phyloP scores from a whole-genome alignment of 495 filamentous ascomycete species.

The Hypoxylon subgilvum region DNA sequence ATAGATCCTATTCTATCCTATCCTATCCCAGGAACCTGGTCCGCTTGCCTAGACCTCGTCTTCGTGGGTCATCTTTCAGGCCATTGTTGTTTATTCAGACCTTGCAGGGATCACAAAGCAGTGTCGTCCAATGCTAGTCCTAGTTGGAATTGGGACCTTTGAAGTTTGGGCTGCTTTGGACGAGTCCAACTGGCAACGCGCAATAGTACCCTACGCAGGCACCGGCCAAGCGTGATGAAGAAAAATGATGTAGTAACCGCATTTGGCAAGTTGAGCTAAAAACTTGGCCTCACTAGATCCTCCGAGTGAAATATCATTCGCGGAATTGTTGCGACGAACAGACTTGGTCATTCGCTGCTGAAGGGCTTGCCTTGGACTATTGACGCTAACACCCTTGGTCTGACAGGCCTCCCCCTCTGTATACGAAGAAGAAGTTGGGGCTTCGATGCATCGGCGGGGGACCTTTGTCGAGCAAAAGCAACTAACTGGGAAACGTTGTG shows the following conservation, averaged over 20 bases:
- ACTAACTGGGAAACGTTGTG: neutral
- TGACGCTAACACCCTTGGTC: constrained; percentile 22
- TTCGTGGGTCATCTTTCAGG: constrained; percentile 12
- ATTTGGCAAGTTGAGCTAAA: constrained; percentile 25
- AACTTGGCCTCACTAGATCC: constrained; percentile 20
- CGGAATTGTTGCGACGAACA: constrained; percentile 4
- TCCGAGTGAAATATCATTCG: constrained; percentile 26
- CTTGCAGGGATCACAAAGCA: constrained; percentile 24
- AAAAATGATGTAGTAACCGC: constrained; percentile 8
- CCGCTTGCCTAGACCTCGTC: constrained; percentile 21
- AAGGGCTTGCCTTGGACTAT: constrained; percentile 20
- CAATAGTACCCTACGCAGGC: constrained; percentile 28
- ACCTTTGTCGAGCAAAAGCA: constrained; percentile 2
- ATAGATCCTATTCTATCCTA: too few species aligned
- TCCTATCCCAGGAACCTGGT: constrained; percentile 24
- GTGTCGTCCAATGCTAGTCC: constrained; percentile 18
- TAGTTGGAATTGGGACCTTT: constrained; percentile 18
- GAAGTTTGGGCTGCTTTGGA: constrained; percentile 1
- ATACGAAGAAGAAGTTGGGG: constrained; percentile 1
- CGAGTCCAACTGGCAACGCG: too few species aligned
- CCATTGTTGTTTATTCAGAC: constrained; percentile 27
- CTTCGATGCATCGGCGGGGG: constrained; percentile 6
- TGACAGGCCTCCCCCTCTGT: constrained; percentile 10
- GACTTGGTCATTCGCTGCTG: constrained; percentile 1
- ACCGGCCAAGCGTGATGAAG: constrained; percentile 2